Percentiles rank a stretch among this genome's conserved stretches.
Evolutionary conservation across 352 stramenopile genomes (phyloP).

Genomic region (Globisporangium carolinianum): DNA sequence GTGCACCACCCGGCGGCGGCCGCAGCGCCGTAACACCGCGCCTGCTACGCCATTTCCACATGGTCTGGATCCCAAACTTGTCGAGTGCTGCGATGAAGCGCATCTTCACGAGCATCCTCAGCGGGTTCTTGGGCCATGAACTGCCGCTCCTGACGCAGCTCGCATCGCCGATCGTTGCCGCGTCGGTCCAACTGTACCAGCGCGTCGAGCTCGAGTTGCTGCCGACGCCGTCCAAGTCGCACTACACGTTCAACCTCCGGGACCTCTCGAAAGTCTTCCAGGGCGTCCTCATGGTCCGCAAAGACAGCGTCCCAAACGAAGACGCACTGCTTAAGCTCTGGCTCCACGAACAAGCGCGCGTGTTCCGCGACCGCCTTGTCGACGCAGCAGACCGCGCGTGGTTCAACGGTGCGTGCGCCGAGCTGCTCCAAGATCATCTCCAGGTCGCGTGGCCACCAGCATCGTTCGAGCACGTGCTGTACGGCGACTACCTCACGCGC

Average conservation of each 20-base stretch:
- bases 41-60: constrained; percentile 87
- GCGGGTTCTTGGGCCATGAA: constrained; percentile 72
- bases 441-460: constrained; percentile 50
- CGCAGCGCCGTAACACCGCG: constrained; percentile 83
- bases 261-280: constrained; percentile 93
- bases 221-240: constrained; percentile 87
- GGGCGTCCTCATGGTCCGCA: constrained; percentile 89
- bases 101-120: constrained; percentile 89
- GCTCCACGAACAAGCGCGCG: constrained; percentile 88
- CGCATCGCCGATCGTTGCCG: constrained; percentile 73
- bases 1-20: constrained; percentile 81
- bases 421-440: constrained; percentile 66
- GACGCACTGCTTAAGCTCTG: constrained; percentile 82
- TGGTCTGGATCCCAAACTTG: constrained; percentile 89
- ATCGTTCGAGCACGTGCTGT: constrained; percentile 81
- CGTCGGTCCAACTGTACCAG: constrained; percentile 86
- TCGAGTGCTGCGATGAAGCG: constrained; percentile 73
- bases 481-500: constrained; percentile 86
- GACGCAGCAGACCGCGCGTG: constrained; percentile 78
- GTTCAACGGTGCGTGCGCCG: constrained; percentile 80
- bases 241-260: constrained; percentile 94
- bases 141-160: constrained; percentile 70
- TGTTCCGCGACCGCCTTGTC: constrained; percentile 90
- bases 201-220: constrained; percentile 86
- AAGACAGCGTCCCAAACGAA: constrained; percentile 59